Base-by-base conservation (phyloP, 1,284 basidiomycete species). In the Heliocybe sulcata region DNA sequence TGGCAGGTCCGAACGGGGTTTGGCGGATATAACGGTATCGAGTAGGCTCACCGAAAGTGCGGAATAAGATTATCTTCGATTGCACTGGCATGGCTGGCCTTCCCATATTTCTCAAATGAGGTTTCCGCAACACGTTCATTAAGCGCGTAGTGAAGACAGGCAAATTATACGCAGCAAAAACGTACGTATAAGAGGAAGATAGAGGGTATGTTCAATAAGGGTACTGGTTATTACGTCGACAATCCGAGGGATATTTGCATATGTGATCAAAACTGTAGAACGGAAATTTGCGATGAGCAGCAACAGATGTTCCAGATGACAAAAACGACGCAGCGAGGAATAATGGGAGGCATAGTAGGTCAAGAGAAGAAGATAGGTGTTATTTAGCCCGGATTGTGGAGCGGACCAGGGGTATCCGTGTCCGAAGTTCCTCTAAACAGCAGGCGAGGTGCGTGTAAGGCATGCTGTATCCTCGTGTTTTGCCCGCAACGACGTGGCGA, bases 401-500 rank as follows among this genome's bases (percentile, higher is more conserved):
- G 29, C 6, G 19, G 8, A 42, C 16, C 38, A 42, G 38, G 38
- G 38, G 38, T 42, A 31, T 31, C 29, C 29, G 29, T 4, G 12
- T 31, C 29, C 29, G 29, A 31, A 12, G 29, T 31, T 31, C 42
- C 42, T 45, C 16, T 10, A 45, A 45, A 22, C 52, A 54, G 42
- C 31, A 25, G 35, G 33, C 26, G 57, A 63, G n/a, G 11, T 25
- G 47, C 47, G 27, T 29, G 47, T 25, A 23, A n/a, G n/a, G 12
- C 47, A 29, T 29, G 27, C 47, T 22, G 27, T 29, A 49, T 49
- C 47, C 47, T 8, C 47, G 25, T 54, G 29, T 33, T 51, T 25
- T 25, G 6, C 42, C 19, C 53, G 53, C 50, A 35, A 35, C 56
- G 60, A 57, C 56, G 60, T 59, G 60, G 56, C 61, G 62, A 61